These are phyloP conservation scores for Suillus subaureus DNA, from an alignment of 768 basidiomycete genomes.

Conservation along the genomic window DNA sequence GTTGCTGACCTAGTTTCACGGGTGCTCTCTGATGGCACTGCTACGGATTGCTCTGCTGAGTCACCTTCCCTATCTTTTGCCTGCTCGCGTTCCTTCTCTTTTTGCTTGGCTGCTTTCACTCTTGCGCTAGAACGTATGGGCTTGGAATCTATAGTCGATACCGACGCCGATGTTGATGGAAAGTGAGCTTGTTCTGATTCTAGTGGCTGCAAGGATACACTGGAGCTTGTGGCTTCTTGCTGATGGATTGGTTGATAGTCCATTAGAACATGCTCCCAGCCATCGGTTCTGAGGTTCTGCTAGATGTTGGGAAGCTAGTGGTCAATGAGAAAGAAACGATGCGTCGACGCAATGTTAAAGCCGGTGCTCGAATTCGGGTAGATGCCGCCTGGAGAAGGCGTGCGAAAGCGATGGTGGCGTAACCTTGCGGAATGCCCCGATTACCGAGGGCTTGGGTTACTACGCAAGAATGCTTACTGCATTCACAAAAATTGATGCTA, in stretches of 20 bases:
- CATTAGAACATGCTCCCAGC: constrained; percentile 89
- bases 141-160: constrained; percentile 51
- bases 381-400: constrained; percentile 27
- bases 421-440: constrained; percentile 11
- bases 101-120: constrained; percentile 75
- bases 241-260: constrained; percentile 78
- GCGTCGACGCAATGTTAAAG: constrained; percentile 12
- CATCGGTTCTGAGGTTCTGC: constrained; percentile 59
- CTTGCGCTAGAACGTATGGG: constrained; percentile 74
- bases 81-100: constrained; percentile 58
- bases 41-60: constrained; percentile 42
- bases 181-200: constrained; percentile 37
- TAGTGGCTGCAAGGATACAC: constrained; percentile 50
- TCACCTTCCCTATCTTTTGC: constrained; percentile 58
- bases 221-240: constrained; percentile 72
- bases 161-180: constrained; percentile 38
- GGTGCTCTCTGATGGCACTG: constrained; percentile 43
- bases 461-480: background rate
- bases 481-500: background rate
- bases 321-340: constrained; percentile 27
- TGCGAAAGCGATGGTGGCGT: constrained; percentile 28
- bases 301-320: constrained; percentile 25
- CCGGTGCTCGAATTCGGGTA: constrained; percentile 20
- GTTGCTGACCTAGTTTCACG: constrained; percentile 42
- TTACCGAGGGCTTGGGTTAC: constrained; percentile 8